A percentile compares a stretch with the other conserved stretches of the same genome.
phyloP scores from a whole-genome alignment of 2,329 filamentous ascomycete species.

The Penicillium freii region DNA sequence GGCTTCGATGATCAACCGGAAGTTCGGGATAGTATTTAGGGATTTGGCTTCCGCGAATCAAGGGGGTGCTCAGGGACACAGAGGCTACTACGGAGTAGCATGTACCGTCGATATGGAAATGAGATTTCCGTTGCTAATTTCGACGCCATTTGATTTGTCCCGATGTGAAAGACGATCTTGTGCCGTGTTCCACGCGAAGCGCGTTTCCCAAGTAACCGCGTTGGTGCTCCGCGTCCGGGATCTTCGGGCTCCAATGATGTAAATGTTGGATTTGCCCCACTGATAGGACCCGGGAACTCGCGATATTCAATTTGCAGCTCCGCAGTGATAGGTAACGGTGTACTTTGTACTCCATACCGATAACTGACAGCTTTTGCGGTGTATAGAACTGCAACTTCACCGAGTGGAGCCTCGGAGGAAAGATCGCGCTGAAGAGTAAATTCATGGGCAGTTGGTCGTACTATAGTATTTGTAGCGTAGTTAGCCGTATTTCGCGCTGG shows the following conservation, averaged over 20 bases:
- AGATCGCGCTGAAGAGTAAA: neutral
- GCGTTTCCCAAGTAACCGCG: constrained; percentile 33
- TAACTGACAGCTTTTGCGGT: constrained; percentile 17
- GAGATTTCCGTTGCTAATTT: neutral
- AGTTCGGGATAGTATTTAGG: constrained; percentile 8
- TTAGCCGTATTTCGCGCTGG: neutral
- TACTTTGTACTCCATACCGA: neutral
- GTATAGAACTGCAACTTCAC: constrained; percentile 10
- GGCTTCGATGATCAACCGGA: constrained; percentile 21
- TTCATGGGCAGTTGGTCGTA: neutral
- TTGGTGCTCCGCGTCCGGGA: constrained; percentile 22
- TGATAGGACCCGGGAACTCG: constrained; percentile 18
- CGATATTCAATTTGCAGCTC: constrained; percentile 8
- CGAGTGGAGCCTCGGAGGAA: constrained; percentile 3
- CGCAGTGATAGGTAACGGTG: constrained; percentile 9
- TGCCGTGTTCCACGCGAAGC: constrained; percentile 17
- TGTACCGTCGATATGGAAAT: neutral
- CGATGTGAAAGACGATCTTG: neutral
- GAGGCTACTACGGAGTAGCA: neutral
- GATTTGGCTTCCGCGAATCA: constrained; percentile 12
- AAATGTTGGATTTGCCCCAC: constrained; percentile 18
- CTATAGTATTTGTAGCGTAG: neutral
- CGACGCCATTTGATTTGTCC: neutral
- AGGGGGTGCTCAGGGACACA: constrained; percentile 8
- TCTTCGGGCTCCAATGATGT: constrained; percentile 20